Base-by-base conservation (phyloP, 2,329 filamentous ascomycete species). In the Ceratocystis papillata region DNA sequence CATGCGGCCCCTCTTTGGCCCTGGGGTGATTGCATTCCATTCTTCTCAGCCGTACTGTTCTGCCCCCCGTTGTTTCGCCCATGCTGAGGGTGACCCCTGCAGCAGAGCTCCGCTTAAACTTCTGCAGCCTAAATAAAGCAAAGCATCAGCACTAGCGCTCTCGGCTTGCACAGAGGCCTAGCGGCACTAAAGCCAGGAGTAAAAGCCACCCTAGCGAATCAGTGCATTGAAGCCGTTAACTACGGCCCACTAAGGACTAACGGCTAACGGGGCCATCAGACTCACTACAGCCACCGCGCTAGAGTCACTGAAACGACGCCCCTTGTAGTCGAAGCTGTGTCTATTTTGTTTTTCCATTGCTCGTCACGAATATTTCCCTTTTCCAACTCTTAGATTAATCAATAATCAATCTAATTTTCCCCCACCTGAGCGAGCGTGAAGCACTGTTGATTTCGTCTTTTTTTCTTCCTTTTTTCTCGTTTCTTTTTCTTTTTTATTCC, bases 121-220 rank as follows among this genome's bases (percentile, higher is more conserved):
- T 55, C 50, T 55, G 50, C 22, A 55, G 50, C 50, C 50, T 55
- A 55, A 28, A 55, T 55, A 55, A 22, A 25, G 50, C 50, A 25
- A 12, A 8, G 50, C 20, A 55, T 22, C n/a, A 50, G 17, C 20
- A 55, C 50, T 28, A 22, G 6, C 2, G 22, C 50, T 55, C 20
- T 55, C 10, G 20, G 50, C 20, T 25, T 55, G 48, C 48, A 55
- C 50, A 55, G 45, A 48, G 17, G 45, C 5, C 45, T 10, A 17
- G 20, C 17, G 45, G 45, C 45, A 48, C 45, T 48, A 48, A 20
- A 48, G 45, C 45, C 8, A 48, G 20, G 17, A 20, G 45, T 20
- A 48, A 20, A 48, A 20, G 45, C 10, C 37, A 41, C 37, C 10
- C 37, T 41, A 41, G 37, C 37, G 10, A 12, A 12, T 12, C 37